phyloP scores from a whole-genome alignment of 805 yeast species.

The Spathaspora girioi region DNA sequence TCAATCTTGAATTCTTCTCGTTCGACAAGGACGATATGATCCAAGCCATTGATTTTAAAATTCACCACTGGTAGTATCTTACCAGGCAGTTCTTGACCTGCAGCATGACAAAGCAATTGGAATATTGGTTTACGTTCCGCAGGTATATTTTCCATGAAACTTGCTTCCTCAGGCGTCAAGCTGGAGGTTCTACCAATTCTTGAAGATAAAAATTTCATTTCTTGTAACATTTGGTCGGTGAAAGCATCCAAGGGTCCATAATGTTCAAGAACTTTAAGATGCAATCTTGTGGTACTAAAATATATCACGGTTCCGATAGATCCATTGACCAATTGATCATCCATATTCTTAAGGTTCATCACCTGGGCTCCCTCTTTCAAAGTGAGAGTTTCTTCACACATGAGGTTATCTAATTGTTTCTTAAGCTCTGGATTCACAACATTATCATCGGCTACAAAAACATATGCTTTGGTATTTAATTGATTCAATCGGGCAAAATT shows the following conservation, averaged over 20 bases:
- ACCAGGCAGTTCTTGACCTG: slow-evolving; percentile 16
- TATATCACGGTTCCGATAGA: slow-evolving; percentile 74
- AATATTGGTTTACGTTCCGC: slow-evolving; percentile 21
- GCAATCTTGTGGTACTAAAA: slow-evolving; percentile 34
- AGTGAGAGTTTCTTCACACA: slow-evolving; percentile 64
- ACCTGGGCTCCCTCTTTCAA: slow-evolving; percentile 90
- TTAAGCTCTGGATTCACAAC: slow-evolving; percentile 17
- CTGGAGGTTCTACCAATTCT: slow-evolving; percentile 19
- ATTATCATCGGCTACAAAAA: slow-evolving; percentile 41
- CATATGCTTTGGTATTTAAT: slow-evolving; percentile 44
- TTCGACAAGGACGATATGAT: slow-evolving; percentile 28
- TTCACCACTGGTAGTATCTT: slow-evolving; percentile 43
- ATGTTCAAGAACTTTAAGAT: slow-evolving; percentile 20
- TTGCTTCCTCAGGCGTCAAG: slow-evolving; percentile 16
- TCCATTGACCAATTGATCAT: slow-evolving; percentile 81
- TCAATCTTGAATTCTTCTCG: slow-evolving; percentile 31
- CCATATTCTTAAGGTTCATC: slow-evolving; percentile 83
- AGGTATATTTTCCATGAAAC: slow-evolving; percentile 18
- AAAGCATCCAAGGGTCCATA: slow-evolving; percentile 15
- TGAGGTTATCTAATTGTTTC: slow-evolving; percentile 50
- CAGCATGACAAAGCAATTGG: slow-evolving; percentile 16
- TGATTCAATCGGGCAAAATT: slow-evolving; percentile 42
- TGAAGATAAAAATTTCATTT: slow-evolving; percentile 17
- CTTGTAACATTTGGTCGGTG: slow-evolving; percentile 19
- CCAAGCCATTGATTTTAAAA: slow-evolving; percentile 36